Conservation (phyloP, 441 rosid species). For the Aquilaria agallochum region DNA sequence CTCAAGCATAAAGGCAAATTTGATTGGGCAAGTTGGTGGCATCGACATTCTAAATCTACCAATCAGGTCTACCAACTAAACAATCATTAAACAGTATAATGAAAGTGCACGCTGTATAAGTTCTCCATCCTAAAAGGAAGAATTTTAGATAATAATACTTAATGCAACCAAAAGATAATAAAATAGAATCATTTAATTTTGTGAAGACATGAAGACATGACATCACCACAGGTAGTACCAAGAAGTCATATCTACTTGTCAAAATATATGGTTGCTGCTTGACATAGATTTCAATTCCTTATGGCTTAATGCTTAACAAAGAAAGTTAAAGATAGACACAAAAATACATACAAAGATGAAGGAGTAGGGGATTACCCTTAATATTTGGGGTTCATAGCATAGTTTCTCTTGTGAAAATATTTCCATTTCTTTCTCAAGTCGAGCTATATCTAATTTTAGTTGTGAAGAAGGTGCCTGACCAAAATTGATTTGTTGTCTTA, state of each 20-base stretch:
- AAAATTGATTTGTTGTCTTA: too few relatives aligned
- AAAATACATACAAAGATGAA: slow-evolving; percentile 10
- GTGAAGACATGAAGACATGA: neutral
- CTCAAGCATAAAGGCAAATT: slow-evolving; percentile 97
- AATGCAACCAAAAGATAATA: neutral
- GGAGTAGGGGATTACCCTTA: slow-evolving; percentile 54
- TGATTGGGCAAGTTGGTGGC: slow-evolving; percentile 77
- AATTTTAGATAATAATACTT: slow-evolving; percentile 4
- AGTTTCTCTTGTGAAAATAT: slow-evolving; percentile 81
- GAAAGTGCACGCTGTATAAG: slow-evolving; percentile 82
- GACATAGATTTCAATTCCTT: too few relatives aligned
- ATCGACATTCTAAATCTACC: slow-evolving; percentile 99
- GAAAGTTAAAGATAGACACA: too few relatives aligned
- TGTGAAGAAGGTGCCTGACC: slow-evolving; percentile 70
- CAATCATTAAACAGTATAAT: slow-evolving; percentile 83
- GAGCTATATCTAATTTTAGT: slow-evolving; percentile 59
- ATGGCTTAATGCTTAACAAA: too few relatives aligned
- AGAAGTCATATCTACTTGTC: too few relatives aligned
- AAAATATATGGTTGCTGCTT: too few relatives aligned
- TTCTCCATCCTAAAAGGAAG: slow-evolving; percentile 57
- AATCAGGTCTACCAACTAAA: slow-evolving; percentile 87
- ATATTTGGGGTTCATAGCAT: slow-evolving; percentile 90
- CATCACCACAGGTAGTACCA: neutral
- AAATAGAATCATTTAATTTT: neutral
- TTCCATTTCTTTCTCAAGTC: slow-evolving; percentile 84